Evolutionary conservation across 2,329 filamentous ascomycete species (phyloP), one percentile per base, ranked within the genome.

Genomic region (Penicillium sp.): DNA sequence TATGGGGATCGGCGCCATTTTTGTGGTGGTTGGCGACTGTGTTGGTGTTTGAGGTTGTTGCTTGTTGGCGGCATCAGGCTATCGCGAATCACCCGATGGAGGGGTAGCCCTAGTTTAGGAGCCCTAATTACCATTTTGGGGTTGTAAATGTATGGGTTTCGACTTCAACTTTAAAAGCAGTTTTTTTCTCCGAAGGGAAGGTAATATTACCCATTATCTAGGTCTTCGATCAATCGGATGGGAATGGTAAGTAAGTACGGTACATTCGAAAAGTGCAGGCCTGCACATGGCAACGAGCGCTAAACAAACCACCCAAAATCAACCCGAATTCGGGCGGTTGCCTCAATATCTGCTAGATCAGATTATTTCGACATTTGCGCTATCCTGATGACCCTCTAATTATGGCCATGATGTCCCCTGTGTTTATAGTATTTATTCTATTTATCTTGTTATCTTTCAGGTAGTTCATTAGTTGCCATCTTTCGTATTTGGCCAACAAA

Each of bases 1-100:
- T 73, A 97, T 89, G 5, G 93, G 92, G 65, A 92, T 94, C 1
- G 89, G 86, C 8, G 84, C 75, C 84, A 88, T 88, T 33, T 27
- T 55, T 10, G 42, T 1, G 29, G 35, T 52, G 10, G 10, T 38
- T 29, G 33, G 15, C 12, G 38, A 5, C 17, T 13, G 25, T 7
- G 9, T 43, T 27, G 12, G n/a, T 12, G 42, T 44, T 19, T 8
- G 38, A 3, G 21, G 15, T 44, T 27, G 53, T 13, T 35, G 39
- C 23, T 9, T 7, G 31, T 47, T 47, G n/a, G n/a, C 15, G 19
- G 39, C 39, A 3, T 10, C 17, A 42, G 17, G 23, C 21, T 35
- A 35, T 45, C 27, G 49, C 38, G 1, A 19, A 27, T 17, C n/a
- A 29, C 17, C 21, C 9, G 47, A 43, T 44, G 53, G 53, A 55